These are phyloP conservation scores for Boehmeria nivea DNA, from an alignment of 306 rosid genomes.

Conservation along the genomic window DNA sequence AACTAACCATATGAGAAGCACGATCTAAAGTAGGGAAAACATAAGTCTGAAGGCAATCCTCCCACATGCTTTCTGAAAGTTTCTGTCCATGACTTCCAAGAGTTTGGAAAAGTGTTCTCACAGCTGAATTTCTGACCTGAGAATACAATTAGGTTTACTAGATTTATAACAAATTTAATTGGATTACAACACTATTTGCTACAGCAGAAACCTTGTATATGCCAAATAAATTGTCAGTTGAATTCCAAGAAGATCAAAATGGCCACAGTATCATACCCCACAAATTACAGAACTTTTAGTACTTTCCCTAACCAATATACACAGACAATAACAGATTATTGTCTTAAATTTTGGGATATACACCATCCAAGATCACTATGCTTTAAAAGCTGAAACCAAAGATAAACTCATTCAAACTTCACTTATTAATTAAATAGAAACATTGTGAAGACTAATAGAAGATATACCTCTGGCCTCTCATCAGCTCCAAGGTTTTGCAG, in stretches of 20 bases:
- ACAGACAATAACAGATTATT: no score
- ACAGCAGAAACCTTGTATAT: background rate
- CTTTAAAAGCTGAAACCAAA: no score
- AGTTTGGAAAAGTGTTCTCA: constrained; percentile 92
- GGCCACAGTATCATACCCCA: background rate
- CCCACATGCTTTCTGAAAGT: constrained; percentile 89
- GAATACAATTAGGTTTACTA: constrained; percentile 12
- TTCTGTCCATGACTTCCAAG: constrained; percentile 90
- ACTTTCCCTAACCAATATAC: background rate
- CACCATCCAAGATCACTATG: no score
- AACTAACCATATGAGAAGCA: constrained; percentile 89
- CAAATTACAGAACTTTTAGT: background rate
- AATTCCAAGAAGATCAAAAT: background rate
- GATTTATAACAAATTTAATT: background rate
- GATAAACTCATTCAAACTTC: no score
- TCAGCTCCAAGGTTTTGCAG: constrained; percentile 95
- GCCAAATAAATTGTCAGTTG: background rate
- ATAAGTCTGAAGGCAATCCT: constrained; percentile 92
- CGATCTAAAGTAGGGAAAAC: constrained; percentile 82
- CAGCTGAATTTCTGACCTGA: constrained; percentile 93
- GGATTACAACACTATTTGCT: background rate
- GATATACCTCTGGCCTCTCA: constrained; percentile 89
- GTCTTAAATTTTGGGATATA: no score
- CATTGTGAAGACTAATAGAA: no score
- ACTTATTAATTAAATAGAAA: no score